phyloP scores from a whole-genome alignment of 1,284 basidiomycete genomes.

The Schizopora paradoxa region DNA sequence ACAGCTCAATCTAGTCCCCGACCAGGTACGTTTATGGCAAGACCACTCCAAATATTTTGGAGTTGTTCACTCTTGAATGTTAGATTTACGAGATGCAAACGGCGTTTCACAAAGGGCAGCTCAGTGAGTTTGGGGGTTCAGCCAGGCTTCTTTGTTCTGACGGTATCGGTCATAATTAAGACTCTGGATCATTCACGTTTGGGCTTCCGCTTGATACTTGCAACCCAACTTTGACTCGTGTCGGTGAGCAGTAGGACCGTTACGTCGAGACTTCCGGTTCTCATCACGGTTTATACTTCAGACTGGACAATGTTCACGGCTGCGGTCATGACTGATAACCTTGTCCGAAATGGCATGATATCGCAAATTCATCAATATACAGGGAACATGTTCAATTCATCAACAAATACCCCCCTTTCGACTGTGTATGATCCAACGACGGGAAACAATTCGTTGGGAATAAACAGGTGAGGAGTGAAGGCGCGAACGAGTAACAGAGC shows the following conservation, averaged over 20 bases:
- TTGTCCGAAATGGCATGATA: constrained; percentile 30
- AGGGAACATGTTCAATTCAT: constrained; percentile 11
- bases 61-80: not conserved
- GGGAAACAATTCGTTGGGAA: constrained; percentile 14
- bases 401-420: not conserved
- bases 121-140: not conserved
- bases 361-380: constrained; percentile 27
- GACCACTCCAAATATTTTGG: not conserved
- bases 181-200: constrained; percentile 2
- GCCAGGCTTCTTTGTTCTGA: too few relatives aligned
- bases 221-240: too few relatives aligned
- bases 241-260: constrained; percentile 21
- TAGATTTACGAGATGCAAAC: constrained; percentile 10
- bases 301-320: constrained; percentile 39
- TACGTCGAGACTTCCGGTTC: constrained; percentile 22
- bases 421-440: constrained; percentile 5
- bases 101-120: not conserved
- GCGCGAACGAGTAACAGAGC: constrained; percentile 5
- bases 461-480: constrained; percentile 22
- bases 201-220: constrained; percentile 26
- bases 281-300: not conserved
- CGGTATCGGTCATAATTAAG: too few relatives aligned
- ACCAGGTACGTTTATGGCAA: constrained; percentile 16
- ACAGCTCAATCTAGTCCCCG: constrained; percentile 23
- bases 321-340: constrained; percentile 26